A percentile compares a stretch with the other conserved stretches of the same genome.
Evolutionary conservation across 495 filamentous ascomycete genomes (phyloP).

Genomic region (Talaromyces ruber): DNA sequence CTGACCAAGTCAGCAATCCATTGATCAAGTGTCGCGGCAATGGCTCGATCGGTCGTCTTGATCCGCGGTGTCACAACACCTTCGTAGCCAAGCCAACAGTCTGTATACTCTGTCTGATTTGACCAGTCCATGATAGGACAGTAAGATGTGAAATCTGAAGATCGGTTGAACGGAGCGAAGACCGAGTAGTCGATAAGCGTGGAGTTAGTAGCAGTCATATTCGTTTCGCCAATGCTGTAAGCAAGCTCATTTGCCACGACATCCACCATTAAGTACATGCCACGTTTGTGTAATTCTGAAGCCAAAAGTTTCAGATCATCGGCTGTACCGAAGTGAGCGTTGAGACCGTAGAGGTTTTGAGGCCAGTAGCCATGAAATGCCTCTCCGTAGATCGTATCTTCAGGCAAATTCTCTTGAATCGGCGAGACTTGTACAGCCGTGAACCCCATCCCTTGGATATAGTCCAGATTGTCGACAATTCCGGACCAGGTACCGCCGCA

Average conservation of each 20-base stretch:
- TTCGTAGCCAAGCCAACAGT: constrained; percentile 51
- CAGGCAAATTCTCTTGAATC: constrained; percentile 47
- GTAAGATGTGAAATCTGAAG: constrained; percentile 47
- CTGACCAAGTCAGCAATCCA: constrained; percentile 53
- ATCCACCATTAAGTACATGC: constrained; percentile 58
- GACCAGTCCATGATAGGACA: constrained; percentile 45
- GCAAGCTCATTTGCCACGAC: constrained; percentile 64
- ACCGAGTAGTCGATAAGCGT: constrained; percentile 42
- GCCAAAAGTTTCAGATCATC: constrained; percentile 15
- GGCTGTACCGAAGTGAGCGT: constrained; percentile 17
- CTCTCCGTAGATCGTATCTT: constrained; percentile 36
- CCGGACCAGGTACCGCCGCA: constrained; percentile 65
- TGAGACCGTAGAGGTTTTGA: constrained; percentile 17
- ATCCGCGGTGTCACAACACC: constrained; percentile 54
- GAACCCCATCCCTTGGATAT: constrained; percentile 60
- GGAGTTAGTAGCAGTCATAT: constrained; percentile 2
- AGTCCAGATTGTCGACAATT: constrained; percentile 42
- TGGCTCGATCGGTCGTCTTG: constrained; percentile 44
- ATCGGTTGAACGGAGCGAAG: constrained; percentile 51
- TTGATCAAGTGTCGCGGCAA: constrained; percentile 41
- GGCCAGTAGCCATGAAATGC: constrained; percentile 27
- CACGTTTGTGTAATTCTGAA: constrained; percentile 15
- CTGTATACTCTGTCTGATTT: constrained; percentile 11
- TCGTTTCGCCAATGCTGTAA: constrained; percentile 32
- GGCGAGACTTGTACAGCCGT: constrained; percentile 70